phyloP scores from a whole-genome alignment of 2,329 filamentous ascomycete genomes.

The Lecanicillium sp. region DNA sequence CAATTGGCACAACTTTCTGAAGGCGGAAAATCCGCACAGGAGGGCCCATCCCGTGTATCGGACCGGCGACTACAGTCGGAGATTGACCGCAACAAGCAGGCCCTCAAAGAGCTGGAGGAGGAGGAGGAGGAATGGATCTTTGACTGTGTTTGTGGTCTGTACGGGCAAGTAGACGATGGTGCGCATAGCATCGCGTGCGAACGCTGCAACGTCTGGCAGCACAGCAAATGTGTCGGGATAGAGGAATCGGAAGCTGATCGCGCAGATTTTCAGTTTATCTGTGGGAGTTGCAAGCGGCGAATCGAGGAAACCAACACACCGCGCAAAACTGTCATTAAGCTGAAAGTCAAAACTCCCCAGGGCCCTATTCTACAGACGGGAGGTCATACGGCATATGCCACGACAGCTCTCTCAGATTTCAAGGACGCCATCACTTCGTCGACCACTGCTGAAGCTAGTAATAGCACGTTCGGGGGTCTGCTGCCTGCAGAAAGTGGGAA shows the following conservation, averaged over 20 bases:
- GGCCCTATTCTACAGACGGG: conserved; percentile 1
- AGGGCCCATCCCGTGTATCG: conserved; percentile 58
- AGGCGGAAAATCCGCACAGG: conserved; percentile 57
- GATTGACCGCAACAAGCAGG: conserved; percentile 72
- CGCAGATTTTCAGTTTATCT: conserved; percentile 83
- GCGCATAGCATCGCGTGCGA: conserved; percentile 93
- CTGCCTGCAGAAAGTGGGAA: neutral
- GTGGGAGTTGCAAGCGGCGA: conserved; percentile 66
- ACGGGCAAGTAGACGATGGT: conserved; percentile 91
- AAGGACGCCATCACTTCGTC: neutral
- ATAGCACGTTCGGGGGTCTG: neutral
- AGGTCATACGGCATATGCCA: neutral
- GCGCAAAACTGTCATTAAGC: conserved; percentile 41
- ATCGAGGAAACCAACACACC: conserved; percentile 59
- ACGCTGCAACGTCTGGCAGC: conserved; percentile 91
- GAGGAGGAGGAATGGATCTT: conserved; percentile 91
- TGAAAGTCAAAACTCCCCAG: conserved; percentile 38
- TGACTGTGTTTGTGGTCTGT: conserved; percentile 84
- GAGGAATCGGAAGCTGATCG: conserved; percentile 72
- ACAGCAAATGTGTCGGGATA: conserved; percentile 85
- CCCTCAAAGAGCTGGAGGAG: conserved; percentile 61
- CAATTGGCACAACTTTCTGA: conserved; percentile 75
- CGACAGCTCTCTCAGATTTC: neutral
- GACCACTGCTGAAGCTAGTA: neutral
- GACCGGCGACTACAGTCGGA: conserved; percentile 76